A percentile compares a stretch with the other conserved stretches of the same genome.
phyloP scores from a whole-genome alignment of 2,329 filamentous ascomycete genomes.

The Alternaria solani region DNA sequence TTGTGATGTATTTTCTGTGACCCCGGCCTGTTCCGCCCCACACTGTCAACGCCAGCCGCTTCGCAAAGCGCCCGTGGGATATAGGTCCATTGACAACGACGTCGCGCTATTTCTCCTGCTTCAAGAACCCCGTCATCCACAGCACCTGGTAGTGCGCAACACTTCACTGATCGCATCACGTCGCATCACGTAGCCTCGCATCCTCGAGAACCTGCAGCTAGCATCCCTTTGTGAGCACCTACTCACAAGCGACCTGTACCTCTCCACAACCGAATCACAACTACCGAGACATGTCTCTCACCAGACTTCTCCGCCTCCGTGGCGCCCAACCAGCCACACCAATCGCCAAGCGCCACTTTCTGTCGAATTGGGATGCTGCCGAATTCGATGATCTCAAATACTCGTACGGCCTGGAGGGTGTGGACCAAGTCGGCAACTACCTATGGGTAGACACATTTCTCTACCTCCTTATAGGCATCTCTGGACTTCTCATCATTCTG shows the following conservation, averaged over 20 bases:
- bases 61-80: conserved; percentile 28
- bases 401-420: conserved; percentile 57
- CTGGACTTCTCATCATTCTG: conserved; percentile 51
- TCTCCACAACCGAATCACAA: conserved; percentile 10
- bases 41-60: conserved; percentile 30
- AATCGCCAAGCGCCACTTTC: conserved; percentile 34
- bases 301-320: conserved; percentile 33
- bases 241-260: conserved; percentile 15
- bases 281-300: conserved; percentile 34
- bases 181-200: conserved; percentile 7
- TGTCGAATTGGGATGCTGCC: conserved; percentile 42
- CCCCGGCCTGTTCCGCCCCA: conserved; percentile 28
- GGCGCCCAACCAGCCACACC: conserved; percentile 23
- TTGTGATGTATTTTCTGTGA: conserved; percentile 45
- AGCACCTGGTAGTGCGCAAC: conserved; percentile 29
- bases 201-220: conserved; percentile 4
- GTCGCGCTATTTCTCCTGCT: conserved; percentile 16
- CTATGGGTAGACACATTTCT: conserved; percentile 56
- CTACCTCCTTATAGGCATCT: conserved; percentile 46
- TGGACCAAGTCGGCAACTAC: conserved; percentile 58
- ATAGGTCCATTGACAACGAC: conserved; percentile 18
- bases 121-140: conserved; percentile 11
- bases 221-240: conserved; percentile 9
- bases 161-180: conserved; percentile 14
- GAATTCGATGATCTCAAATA: conserved; percentile 46